These are phyloP conservation scores for Pseudozyma sp. DNA, from an alignment of 1,284 basidiomycete species.

Conservation along the genomic window DNA sequence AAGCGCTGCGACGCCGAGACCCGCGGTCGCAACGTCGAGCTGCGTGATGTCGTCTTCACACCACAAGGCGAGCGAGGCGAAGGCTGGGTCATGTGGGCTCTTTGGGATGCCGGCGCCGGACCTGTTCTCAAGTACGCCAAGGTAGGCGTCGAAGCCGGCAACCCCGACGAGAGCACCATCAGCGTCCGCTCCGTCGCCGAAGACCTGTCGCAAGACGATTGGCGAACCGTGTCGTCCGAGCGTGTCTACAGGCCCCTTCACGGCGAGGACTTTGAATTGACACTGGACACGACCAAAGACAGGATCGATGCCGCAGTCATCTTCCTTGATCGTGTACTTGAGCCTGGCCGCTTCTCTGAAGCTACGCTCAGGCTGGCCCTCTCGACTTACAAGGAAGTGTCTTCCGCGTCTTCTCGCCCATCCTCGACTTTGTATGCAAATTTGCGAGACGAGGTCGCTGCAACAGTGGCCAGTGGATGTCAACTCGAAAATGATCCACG, in stretches of 20 bases:
- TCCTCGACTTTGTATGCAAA: constrained; percentile 28
- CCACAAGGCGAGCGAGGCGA: constrained; percentile 30
- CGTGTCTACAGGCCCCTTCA: constrained; percentile 55
- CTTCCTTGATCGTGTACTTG: constrained; percentile 58
- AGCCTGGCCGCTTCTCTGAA: constrained; percentile 59
- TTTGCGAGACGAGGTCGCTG: constrained; percentile 48
- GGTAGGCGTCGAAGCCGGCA: constrained; percentile 43
- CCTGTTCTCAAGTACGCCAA: constrained; percentile 51
- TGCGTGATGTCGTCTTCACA: constrained; percentile 58
- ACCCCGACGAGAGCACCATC: constrained; percentile 29
- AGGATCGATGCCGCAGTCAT: constrained; percentile 45
- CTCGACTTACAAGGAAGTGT: constrained; percentile 35
- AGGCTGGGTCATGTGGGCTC: constrained; percentile 59
- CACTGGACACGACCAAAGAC: constrained; percentile 41
- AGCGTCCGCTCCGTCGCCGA: constrained; percentile 32
- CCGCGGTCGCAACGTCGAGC: constrained; percentile 55
- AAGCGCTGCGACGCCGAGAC: constrained; percentile 56
- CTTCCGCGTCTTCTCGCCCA: constrained; percentile 13
- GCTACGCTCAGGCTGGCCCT: constrained; percentile 43
- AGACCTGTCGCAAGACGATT: constrained; percentile 39
- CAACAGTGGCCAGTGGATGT: constrained; percentile 40
- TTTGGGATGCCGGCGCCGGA: constrained; percentile 62
- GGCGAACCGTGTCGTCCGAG: constrained; percentile 50
- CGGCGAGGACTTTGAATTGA: constrained; percentile 58
- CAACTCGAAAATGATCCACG: constrained; percentile 46